Evolutionary conservation across 2,329 filamentous ascomycete genomes (phyloP), one percentile per base, ranked within the genome.

Genomic region (Pyricularia grisea): DNA sequence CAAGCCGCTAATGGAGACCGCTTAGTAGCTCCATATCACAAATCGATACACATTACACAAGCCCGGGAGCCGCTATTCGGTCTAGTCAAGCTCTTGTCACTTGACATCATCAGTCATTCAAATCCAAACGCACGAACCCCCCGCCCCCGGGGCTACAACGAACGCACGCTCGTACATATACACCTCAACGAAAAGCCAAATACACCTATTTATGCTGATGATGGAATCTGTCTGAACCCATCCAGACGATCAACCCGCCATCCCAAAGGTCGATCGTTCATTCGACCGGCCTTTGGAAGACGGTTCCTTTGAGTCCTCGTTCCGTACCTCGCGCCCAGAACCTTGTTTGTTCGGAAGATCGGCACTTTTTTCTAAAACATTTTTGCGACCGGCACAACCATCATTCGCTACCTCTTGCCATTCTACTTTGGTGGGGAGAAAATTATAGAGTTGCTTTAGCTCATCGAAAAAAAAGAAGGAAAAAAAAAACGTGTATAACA

Each of bases 401-500:
- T n/a, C 17, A 50, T n/a, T 50, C 20, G 42, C 42, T 50, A 6
- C 42, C 42, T 50, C 42, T 17, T 5, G 42, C 42, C 17, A n/a
- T 50, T 11, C 1, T 11, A 10, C 20, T 11, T 20, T 50, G 42
- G 17, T 50, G 42, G 17, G 17, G 33, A 14, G 12, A 36, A 36
- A 36, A 36, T n/a, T n/a, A 50, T 50, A 50, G n/a, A n/a, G 42
- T 50, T 50, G 42, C 42, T 20, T 10, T 50, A 20, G 42, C 42
- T 5, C 42, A n/a, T 50, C 17, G 42, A n/a, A n/a, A n/a, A n/a
- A n/a, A n/a, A n/a, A n/a, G n/a, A n/a, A n/a, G n/a, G n/a, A n/a
- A n/a, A n/a, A n/a, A n/a, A 50, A 50, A 50, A 50, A 20, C 31
- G 28, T 30, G 20, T 36, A 31, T 76, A 79, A 74, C 73, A 89